Percentiles rank a stretch among this genome's conserved stretches.
These are phyloP conservation scores for Dendrobium catenatum DNA, from an alignment of 106 monocot genomes.

Conservation along the genomic window DNA sequence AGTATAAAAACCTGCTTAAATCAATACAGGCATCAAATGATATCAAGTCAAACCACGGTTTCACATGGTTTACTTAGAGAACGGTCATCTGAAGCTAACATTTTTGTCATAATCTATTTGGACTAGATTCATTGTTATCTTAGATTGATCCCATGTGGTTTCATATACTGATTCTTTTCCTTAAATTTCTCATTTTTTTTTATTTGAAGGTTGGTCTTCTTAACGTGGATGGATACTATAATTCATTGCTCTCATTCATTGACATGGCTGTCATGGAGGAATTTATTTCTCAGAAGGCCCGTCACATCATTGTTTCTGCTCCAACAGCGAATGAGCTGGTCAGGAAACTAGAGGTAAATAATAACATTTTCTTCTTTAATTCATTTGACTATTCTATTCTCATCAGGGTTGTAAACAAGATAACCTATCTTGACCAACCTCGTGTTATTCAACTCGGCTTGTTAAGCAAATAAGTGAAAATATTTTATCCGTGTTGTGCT, in stretches of 20 bases:
- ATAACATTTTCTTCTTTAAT: not conserved
- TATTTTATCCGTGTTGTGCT: not conserved
- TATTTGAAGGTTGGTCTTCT: conserved; percentile 32
- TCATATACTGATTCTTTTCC: not conserved
- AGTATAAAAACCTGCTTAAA: too few species aligned
- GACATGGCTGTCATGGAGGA: conserved; percentile 51
- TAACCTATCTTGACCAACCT: not conserved
- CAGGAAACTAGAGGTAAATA: conserved; percentile 40
- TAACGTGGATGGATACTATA: conserved; percentile 52
- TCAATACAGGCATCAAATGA: too few species aligned
- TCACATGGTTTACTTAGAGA: too few species aligned
- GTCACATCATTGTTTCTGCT: conserved; percentile 44
- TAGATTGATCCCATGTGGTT: not conserved
- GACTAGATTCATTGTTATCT: not conserved
- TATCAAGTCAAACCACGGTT: too few species aligned
- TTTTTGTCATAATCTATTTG: too few species aligned
- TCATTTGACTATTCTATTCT: not conserved
- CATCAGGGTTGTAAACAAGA: too few species aligned
- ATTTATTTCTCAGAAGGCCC: conserved; percentile 39
- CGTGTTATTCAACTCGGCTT: not conserved
- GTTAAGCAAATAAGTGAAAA: not conserved
- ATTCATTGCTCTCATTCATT: conserved; percentile 40
- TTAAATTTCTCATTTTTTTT: not conserved
- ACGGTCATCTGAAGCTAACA: too few species aligned
- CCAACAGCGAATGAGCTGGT: conserved; percentile 37